A percentile compares a stretch with the other conserved stretches of the same genome.
Conservation (phyloP, 768 basidiomycete genomes). For the Naganishia kalamii region DNA sequence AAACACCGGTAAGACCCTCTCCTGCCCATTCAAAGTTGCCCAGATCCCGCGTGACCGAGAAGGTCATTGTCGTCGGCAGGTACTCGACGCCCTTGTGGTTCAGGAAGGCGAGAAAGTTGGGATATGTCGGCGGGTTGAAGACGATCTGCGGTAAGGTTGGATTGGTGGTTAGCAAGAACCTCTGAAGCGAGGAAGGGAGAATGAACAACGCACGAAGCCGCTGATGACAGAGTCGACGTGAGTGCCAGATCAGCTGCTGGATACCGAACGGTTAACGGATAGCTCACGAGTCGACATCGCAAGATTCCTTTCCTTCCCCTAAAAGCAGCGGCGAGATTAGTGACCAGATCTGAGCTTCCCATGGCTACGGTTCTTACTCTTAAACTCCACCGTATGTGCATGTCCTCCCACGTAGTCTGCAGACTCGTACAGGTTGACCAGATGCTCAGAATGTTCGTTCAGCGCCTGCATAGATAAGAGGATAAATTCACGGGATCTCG, state of each 20-base stretch:
- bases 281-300: conserved; percentile 66
- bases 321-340: conserved; percentile 25
- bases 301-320: conserved; percentile 43
- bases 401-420: conserved; percentile 66
- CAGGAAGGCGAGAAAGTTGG: conserved; percentile 70
- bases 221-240: conserved; percentile 40
- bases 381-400: conserved; percentile 63
- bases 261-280: neutral
- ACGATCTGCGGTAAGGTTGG: conserved; percentile 55
- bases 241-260: neutral
- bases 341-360: neutral
- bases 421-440: conserved; percentile 68
- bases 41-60: conserved; percentile 64
- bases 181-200: neutral
- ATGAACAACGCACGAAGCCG: conserved; percentile 53
- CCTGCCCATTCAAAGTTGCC: conserved; percentile 75
- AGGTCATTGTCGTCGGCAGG: conserved; percentile 66
- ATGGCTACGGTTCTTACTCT: conserved; percentile 27
- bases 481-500: neutral
- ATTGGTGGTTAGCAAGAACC: neutral
- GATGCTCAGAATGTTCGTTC: conserved; percentile 67
- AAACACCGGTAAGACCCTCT: conserved; percentile 57
- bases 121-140: conserved; percentile 68
- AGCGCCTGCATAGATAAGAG: conserved; percentile 51
- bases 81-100: conserved; percentile 53